Base-by-base conservation (phyloP, 2,329 filamentous ascomycete species). In the Biscogniauxia mediterranea region DNA sequence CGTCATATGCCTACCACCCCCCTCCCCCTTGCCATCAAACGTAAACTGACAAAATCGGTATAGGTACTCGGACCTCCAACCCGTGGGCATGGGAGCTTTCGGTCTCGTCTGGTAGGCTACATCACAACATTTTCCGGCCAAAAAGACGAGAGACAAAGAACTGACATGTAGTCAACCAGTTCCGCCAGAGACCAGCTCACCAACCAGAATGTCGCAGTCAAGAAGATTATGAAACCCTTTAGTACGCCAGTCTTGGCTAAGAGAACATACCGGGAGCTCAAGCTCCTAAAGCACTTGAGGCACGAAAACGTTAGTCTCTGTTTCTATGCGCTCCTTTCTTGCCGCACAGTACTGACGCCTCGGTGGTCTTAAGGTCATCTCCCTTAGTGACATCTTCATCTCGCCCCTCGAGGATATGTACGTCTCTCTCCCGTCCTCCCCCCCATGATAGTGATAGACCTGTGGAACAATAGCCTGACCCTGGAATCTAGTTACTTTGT, bases 171-270 rank as follows among this genome's bases (percentile, higher is more conserved):
- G 7, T 52, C n/a, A 5, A 54, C 20, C 67, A 98, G 94, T 80
- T 98, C 95, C 67, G 95, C 95, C 61, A 94, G 93, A 80, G 95
- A 99, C 78, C 93, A 98, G 82, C 92, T 99, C 79, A 98, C 95
- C 63, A 91, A 87, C 76, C 93, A 97, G 78, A 93, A 93, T 79
- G 95, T 99, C 64, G 95, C 95, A 62, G 93, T 99, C 76, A 99
- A 99, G 86, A 99, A 99, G 87, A 99, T 99, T 75, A 98, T 99
- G 94, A 99, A 98, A 83, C 95, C 95, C 9, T 99, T 99, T 80
- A 97, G 93, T 84, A 99, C 95, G n/a, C 93, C 95, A 1, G 95
- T 99, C 61, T 84, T 99, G 54, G 95, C 95, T 61, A 99, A 99
- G 83, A 87, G 95, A 75, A 99, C 95, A 68, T 99, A 99, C 78